phyloP scores from a whole-genome alignment of 192 early-diverging fungal genomes.

The Paraglomus occultum region DNA sequence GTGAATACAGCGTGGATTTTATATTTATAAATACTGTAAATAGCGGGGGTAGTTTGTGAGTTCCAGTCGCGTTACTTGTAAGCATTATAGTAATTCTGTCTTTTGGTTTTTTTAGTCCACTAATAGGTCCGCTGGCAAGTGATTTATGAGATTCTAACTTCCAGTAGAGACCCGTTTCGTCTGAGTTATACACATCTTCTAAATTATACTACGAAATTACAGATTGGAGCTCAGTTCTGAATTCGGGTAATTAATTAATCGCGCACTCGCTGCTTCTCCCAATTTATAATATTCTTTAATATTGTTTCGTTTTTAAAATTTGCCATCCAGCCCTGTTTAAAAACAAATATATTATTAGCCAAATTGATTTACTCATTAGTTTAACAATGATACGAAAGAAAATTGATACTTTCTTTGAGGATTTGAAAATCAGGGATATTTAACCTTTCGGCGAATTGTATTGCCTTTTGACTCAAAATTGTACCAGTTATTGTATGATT shows the following conservation, averaged over 20 bases:
- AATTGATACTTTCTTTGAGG: neutral
- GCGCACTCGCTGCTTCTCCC: neutral
- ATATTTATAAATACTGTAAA: constrained; percentile 23
- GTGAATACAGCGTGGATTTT: neutral
- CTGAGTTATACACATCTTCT: constrained; percentile 4
- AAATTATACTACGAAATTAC: neutral
- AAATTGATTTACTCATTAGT: too few relatives aligned
- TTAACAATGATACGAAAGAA: too few relatives aligned
- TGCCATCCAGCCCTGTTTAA: neutral
- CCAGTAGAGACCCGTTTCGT: neutral
- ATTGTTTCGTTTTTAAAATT: neutral
- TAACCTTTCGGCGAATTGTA: neutral
- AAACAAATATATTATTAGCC: too few relatives aligned
- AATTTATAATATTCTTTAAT: neutral
- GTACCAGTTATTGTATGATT: constrained; percentile 5
- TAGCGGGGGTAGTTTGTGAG: neutral
- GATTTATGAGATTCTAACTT: constrained; percentile 2
- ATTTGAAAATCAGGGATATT: constrained; percentile 12
- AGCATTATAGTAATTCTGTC: neutral
- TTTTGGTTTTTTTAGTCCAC: neutral
- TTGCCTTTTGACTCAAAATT: neutral
- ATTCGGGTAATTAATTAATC: neutral
- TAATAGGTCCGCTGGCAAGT: neutral
- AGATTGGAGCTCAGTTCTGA: neutral
- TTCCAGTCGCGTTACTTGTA: neutral